Conservation (phyloP, 176 grass and related monocot species). For the Secale cereale region DNA sequence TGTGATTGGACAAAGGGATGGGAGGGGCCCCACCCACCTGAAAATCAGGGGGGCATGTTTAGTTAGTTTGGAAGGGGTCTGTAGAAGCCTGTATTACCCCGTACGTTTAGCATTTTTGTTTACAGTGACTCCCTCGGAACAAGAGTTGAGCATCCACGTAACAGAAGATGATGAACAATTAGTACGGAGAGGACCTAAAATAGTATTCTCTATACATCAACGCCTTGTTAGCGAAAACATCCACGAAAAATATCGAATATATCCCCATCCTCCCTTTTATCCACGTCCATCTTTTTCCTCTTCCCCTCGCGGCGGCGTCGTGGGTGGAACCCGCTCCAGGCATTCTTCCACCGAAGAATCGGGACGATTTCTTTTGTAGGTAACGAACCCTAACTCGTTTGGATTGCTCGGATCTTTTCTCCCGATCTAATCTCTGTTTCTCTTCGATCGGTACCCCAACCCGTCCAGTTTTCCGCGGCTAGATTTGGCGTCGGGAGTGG, state of each 20-base stretch:
- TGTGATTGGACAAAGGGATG: too few species aligned
- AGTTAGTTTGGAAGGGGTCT: too few species aligned
- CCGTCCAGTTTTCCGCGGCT: neutral
- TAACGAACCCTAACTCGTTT: conserved; percentile 5
- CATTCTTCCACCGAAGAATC: neutral
- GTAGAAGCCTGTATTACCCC: too few species aligned
- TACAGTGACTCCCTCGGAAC: too few species aligned
- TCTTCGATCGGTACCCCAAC: neutral
- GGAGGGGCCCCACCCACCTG: too few species aligned
- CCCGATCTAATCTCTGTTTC: neutral
- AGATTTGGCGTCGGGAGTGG: neutral
- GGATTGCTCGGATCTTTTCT: neutral
- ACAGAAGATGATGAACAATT: too few species aligned
- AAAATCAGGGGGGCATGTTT: too few species aligned
- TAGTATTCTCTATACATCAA: too few species aligned
- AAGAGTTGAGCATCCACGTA: too few species aligned
- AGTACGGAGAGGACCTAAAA: too few species aligned
- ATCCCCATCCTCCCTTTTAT: neutral
- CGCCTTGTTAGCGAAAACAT: neutral
- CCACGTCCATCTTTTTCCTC: neutral
- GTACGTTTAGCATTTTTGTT: too few species aligned
- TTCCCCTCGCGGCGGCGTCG: neutral
- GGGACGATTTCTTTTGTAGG: neutral
- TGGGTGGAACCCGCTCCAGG: neutral
- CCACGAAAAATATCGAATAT: conserved; percentile 5